A percentile compares a stretch with the other conserved stretches of the same genome.
Evolutionary conservation across 2,329 filamentous ascomycete genomes (phyloP).

Genomic region (Geosmithia flava): DNA sequence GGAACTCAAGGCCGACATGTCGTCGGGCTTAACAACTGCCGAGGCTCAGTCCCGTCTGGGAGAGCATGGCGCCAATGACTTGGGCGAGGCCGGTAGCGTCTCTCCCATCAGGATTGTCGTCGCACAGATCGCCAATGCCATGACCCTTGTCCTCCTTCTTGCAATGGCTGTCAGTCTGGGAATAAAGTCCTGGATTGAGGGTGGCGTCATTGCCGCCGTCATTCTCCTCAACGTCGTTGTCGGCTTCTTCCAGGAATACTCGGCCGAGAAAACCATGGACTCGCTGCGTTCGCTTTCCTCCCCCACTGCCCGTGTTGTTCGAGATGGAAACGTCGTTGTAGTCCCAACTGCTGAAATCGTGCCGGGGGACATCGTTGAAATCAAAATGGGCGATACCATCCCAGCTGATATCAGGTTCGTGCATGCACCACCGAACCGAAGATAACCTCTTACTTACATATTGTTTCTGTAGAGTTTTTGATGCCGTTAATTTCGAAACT

Average conservation of each 20-base stretch:
- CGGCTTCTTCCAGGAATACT: slow-evolving; percentile 29
- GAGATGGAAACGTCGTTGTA: slow-evolving; percentile 18
- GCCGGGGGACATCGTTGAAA: slow-evolving; percentile 38
- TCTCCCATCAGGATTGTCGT: slow-evolving; percentile 43
- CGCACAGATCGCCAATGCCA: slow-evolving; percentile 45
- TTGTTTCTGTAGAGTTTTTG: slow-evolving; percentile 21
- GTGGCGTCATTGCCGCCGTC: slow-evolving; percentile 36
- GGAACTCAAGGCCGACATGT: slow-evolving; percentile 38
- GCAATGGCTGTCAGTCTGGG: slow-evolving; percentile 44
- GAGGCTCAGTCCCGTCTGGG: slow-evolving; percentile 37
- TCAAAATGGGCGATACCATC: slow-evolving; percentile 40
- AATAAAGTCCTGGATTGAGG: slow-evolving; percentile 40
- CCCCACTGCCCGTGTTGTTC: slow-evolving; percentile 23
- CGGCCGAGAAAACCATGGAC: slow-evolving; percentile 28
- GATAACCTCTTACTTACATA: background rate
- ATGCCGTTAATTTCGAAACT: slow-evolving; percentile 49
- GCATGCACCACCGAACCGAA: background rate
- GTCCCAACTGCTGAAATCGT: slow-evolving; percentile 28
- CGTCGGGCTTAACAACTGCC: slow-evolving; percentile 36
- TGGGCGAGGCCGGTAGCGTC: slow-evolving; percentile 31
- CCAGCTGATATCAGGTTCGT: slow-evolving; percentile 34
- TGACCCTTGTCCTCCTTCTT: slow-evolving; percentile 46
- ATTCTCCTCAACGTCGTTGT: slow-evolving; percentile 39
- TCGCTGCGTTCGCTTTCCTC: slow-evolving; percentile 20
- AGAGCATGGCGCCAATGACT: slow-evolving; percentile 44